Conservation (phyloP, 768 basidiomycete genomes). For the Russula sp. region DNA sequence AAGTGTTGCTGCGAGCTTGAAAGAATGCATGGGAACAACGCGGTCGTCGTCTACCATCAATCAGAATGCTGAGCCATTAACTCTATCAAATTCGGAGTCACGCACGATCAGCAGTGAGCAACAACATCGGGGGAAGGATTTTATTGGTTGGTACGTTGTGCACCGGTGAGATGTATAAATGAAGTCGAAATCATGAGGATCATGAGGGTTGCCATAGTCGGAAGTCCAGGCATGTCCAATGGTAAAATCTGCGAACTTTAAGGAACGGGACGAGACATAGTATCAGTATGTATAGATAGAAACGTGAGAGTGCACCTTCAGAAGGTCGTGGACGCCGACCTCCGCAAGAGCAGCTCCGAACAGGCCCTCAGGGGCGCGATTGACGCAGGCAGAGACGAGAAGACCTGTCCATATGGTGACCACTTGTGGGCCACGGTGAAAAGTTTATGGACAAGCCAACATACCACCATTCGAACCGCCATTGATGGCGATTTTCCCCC, state of each 20-base stretch:
- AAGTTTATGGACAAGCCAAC: slow-evolving; percentile 24
- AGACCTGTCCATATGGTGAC: slow-evolving; percentile 46
- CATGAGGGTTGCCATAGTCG: slow-evolving; percentile 75
- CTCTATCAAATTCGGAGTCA: slow-evolving; percentile 21
- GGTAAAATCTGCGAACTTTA: slow-evolving; percentile 70
- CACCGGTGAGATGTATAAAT: slow-evolving; percentile 76
- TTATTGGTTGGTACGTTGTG: slow-evolving; percentile 69
- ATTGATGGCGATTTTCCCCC: slow-evolving; percentile 70
- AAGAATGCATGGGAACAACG: slow-evolving; percentile 84
- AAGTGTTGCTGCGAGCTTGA: slow-evolving; percentile 77
- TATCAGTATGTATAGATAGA: slow-evolving; percentile 6
- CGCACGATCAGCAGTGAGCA: slow-evolving; percentile 83
- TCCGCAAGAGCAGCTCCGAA: slow-evolving; percentile 80
- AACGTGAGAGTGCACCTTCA: slow-evolving; percentile 50
- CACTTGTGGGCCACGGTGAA: not conserved
- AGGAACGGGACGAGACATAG: not conserved
- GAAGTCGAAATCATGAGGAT: slow-evolving; percentile 79
- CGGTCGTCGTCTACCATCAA: slow-evolving; percentile 66
- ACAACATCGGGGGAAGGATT: slow-evolving; percentile 62
- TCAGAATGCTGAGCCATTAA: not conserved
- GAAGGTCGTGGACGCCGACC: slow-evolving; percentile 77
- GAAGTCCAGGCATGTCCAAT: slow-evolving; percentile 77
- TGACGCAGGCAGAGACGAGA: slow-evolving; percentile 80
- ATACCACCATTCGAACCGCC: slow-evolving; percentile 81
- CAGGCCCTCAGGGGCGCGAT: slow-evolving; percentile 70